phyloP scores from a whole-genome alignment of 495 filamentous ascomycete genomes.

The Acidiella bohemica region DNA sequence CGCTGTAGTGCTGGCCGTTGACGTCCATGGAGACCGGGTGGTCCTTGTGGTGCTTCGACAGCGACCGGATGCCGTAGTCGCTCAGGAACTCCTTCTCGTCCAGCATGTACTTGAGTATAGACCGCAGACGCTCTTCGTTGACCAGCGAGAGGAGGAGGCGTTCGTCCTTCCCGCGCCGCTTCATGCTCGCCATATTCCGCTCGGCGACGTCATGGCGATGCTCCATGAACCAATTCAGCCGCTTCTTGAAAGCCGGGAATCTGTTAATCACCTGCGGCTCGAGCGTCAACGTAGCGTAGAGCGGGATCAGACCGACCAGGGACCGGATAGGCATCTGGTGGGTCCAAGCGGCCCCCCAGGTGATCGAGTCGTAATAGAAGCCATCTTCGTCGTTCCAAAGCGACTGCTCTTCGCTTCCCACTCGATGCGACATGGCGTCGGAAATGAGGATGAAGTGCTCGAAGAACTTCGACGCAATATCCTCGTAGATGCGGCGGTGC shows the following conservation, averaged over 20 bases:
- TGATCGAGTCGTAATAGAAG: constrained; percentile 98
- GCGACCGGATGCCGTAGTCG: constrained; percentile 77
- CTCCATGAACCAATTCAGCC: constrained; percentile 84
- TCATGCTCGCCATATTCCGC: constrained; percentile 84
- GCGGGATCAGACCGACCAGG: constrained; percentile 81
- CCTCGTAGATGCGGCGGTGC: constrained; percentile 90
- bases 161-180: constrained; percentile 73
- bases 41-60: constrained; percentile 86
- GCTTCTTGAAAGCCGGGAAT: constrained; percentile 85
- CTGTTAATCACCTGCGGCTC: constrained; percentile 87
- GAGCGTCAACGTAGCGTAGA: constrained; percentile 81
- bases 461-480: constrained; percentile 97
- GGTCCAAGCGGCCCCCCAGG: constrained; percentile 81
- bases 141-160: constrained; percentile 75
- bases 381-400: constrained; percentile 90
- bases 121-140: constrained; percentile 71
- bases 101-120: constrained; percentile 81
- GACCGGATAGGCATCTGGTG: constrained; percentile 86
- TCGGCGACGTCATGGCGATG: constrained; percentile 73
- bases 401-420: constrained; percentile 64
- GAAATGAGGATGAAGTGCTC: constrained; percentile 97
- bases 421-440: constrained; percentile 89
- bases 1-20: constrained; percentile 77
- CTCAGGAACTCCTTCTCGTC: constrained; percentile 88
- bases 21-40: constrained; percentile 92